phyloP scores from a whole-genome alignment of 23 red algal genomes.

The Porphyridium purpureum region DNA sequence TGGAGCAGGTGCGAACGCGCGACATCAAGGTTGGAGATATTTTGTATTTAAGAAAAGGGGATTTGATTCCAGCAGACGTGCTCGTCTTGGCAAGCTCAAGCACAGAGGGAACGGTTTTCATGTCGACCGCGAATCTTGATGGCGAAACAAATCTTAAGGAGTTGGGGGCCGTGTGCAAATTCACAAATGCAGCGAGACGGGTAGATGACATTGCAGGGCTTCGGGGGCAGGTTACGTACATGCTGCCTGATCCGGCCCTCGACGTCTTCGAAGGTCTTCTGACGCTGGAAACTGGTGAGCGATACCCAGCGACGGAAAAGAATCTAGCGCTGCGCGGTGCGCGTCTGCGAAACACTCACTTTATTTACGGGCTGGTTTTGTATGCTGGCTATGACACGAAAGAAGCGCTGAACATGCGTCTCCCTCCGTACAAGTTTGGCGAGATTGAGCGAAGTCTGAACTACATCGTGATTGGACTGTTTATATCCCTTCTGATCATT shows the following conservation, averaged over 20 bases:
- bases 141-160: conserved; percentile 85
- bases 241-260: conserved; percentile 21
- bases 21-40: conserved; percentile 49
- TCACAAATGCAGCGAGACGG: not conserved
- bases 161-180: too few species aligned
- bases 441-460: conserved; percentile 69
- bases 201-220: not conserved
- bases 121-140: conserved; percentile 72
- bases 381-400: conserved; percentile 64
- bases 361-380: conserved; percentile 41
- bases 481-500: conserved; percentile 36
- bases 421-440: conserved; percentile 55
- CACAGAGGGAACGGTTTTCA: conserved; percentile 24
- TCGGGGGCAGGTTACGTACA: conserved; percentile 2
- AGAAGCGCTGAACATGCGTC: conserved; percentile 52
- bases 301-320: too few species aligned
- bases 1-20: not conserved
- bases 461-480: conserved; percentile 48
- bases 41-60: conserved; percentile 23
- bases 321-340: conserved; percentile 61
- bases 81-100: conserved; percentile 19
- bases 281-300: not conserved
- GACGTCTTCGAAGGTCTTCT: conserved; percentile 9
- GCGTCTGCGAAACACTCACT: conserved; percentile 49
- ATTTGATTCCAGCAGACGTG: conserved; percentile 41